A percentile compares a stretch with the other conserved stretches of the same genome.
phyloP scores from a whole-genome alignment of 2,329 filamentous ascomycete species.

The Fusarium mangiferae region DNA sequence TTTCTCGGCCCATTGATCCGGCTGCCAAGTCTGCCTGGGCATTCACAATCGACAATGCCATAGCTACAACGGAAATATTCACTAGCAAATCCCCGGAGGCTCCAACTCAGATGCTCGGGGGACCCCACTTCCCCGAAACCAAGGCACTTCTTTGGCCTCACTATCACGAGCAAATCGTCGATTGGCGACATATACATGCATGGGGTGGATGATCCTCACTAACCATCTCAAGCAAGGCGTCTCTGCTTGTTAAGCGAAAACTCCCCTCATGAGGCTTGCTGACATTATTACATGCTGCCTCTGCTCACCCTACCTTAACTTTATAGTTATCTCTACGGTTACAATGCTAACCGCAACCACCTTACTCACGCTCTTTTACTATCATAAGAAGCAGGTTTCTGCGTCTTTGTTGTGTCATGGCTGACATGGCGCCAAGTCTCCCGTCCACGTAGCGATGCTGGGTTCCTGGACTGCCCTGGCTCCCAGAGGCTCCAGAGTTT shows the following conservation, averaged over 20 bases:
- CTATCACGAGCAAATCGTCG: slow-evolving; percentile 38
- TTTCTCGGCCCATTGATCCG: slow-evolving; percentile 41
- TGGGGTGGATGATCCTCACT: slow-evolving; percentile 36
- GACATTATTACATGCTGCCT: slow-evolving; percentile 3
- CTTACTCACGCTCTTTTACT: slow-evolving; percentile 11
- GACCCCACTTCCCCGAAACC: slow-evolving; percentile 36
- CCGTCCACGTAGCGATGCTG: slow-evolving; percentile 30
- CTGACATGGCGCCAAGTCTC: slow-evolving; percentile 32
- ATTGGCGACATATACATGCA: slow-evolving; percentile 37
- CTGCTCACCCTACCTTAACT: slow-evolving; percentile 10
- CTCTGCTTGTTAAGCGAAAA: slow-evolving; percentile 26
- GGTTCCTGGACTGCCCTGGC: slow-evolving; percentile 25
- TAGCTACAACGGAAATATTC: slow-evolving; percentile 33
- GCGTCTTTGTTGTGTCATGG: slow-evolving; percentile 31
- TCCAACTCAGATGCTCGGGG: slow-evolving; percentile 21
- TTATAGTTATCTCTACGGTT: slow-evolving; percentile 27
- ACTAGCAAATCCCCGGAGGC: slow-evolving; percentile 13
- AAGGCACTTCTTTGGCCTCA: slow-evolving; percentile 18
- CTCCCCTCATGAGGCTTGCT: slow-evolving; percentile 26
- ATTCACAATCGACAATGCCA: slow-evolving; percentile 13
- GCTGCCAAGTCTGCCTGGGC: slow-evolving; percentile 39
- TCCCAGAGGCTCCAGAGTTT: slow-evolving; percentile 22
- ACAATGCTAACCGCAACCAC: slow-evolving; percentile 20
- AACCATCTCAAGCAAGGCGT: slow-evolving; percentile 35
- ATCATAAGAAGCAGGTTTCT: slow-evolving; percentile 34